These are phyloP conservation scores for Bolboschoenus planiculmis DNA, from an alignment of 176 grass and related monocot species.

Conservation along the genomic window DNA sequence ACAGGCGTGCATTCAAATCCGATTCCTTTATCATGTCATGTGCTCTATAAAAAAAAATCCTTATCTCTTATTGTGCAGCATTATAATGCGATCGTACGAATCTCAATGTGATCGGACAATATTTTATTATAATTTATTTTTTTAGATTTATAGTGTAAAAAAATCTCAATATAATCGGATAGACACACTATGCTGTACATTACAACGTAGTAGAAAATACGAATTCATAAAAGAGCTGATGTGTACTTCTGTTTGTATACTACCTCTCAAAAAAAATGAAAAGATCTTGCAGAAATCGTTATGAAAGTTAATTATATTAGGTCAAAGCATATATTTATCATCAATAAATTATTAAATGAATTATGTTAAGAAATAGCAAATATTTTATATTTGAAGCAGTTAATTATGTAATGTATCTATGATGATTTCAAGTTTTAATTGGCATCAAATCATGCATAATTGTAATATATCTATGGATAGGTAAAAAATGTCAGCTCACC, in stretches of 20 bases:
- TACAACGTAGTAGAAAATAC: too few species aligned
- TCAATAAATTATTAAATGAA: background rate
- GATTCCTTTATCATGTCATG: background rate
- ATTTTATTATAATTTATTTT: too few species aligned
- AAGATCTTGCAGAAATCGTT: background rate
- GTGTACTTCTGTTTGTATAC: background rate
- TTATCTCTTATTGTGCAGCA: background rate
- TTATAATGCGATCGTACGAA: too few species aligned
- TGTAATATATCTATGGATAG: background rate
- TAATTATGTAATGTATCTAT: background rate
- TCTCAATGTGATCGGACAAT: too few species aligned
- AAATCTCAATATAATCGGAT: too few species aligned
- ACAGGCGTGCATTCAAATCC: conserved; percentile 9
- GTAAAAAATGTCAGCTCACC: background rate
- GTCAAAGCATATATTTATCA: background rate
- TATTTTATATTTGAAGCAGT: background rate
- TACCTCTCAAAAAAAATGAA: background rate
- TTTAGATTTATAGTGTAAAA: too few species aligned
- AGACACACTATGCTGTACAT: too few species aligned
- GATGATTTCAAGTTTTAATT: background rate
- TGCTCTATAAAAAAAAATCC: background rate
- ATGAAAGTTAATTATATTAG: background rate
- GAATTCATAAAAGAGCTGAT: background rate
- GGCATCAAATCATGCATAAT: background rate
- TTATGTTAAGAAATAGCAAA: background rate